A percentile compares a stretch with the other conserved stretches of the same genome.
Conservation (phyloP, 345 rosid species). For the Linum trigynum region DNA sequence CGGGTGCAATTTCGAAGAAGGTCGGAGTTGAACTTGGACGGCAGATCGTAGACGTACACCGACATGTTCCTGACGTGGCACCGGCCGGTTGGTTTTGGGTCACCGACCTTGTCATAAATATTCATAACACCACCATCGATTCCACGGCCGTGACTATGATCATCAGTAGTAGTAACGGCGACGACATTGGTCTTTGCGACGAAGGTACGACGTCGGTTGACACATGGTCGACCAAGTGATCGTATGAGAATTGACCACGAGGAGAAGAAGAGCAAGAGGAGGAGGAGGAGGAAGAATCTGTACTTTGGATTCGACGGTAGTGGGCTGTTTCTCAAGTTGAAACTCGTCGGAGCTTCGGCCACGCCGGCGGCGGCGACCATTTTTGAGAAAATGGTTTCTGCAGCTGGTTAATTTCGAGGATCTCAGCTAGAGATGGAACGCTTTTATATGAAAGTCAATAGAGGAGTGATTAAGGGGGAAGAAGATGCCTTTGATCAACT, state of each 20-base stretch:
- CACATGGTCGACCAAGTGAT: constrained; percentile 4
- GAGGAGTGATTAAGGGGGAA: too few relatives aligned
- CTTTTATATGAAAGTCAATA: too few relatives aligned
- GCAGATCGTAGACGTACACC: constrained; percentile 38
- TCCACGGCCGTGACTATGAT: background rate
- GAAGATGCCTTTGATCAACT: too few relatives aligned
- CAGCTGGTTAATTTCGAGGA: too few relatives aligned
- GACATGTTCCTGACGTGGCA: constrained; percentile 10
- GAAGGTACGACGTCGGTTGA: background rate
- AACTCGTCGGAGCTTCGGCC: background rate
- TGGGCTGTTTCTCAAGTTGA: background rate
- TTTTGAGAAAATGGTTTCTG: background rate
- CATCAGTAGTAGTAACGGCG: too few relatives aligned
- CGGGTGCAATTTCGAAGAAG: constrained; percentile 35
- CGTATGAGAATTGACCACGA: constrained; percentile 12
- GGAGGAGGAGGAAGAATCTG: constrained; percentile 6
- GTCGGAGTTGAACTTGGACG: constrained; percentile 38
- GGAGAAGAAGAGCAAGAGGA: constrained; percentile 12
- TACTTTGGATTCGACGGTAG: background rate
- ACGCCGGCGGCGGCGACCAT: background rate
- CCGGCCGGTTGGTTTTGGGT: background rate
- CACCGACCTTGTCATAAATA: background rate
- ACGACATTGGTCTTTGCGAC: background rate
- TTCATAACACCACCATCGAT: background rate
- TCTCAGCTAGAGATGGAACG: too few relatives aligned